Conservation (phyloP, 2,329 filamentous ascomycete genomes). For the Xylaria sp. region DNA sequence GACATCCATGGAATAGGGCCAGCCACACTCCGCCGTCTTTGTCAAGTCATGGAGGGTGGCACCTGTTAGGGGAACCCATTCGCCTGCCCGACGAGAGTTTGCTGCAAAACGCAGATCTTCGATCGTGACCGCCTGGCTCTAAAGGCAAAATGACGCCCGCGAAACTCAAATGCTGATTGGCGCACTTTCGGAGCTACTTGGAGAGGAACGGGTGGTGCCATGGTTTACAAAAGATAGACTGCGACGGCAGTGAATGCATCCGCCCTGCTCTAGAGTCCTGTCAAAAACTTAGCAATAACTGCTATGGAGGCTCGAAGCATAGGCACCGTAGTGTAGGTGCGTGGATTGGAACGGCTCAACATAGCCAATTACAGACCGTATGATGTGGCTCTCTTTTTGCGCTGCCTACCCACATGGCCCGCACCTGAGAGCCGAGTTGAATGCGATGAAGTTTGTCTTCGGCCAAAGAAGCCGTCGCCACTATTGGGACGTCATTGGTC, state of each 20-base stretch:
- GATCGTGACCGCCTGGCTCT: constrained; percentile 29
- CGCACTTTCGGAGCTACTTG: constrained; percentile 9
- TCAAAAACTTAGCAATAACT: constrained; percentile 10
- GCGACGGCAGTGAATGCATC: constrained; percentile 13
- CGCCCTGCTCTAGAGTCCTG: background rate
- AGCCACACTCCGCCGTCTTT: constrained; percentile 22
- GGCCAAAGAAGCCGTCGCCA: constrained; percentile 9
- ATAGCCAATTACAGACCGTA: background rate
- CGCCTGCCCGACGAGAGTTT: constrained; percentile 30
- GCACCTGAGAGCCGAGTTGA: constrained; percentile 16
- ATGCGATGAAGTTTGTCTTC: constrained; percentile 12
- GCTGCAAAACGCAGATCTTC: constrained; percentile 31
- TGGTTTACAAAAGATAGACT: constrained; percentile 18
- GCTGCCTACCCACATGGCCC: constrained; percentile 27
- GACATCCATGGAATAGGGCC: constrained; percentile 20
- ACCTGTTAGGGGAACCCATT: constrained; percentile 21
- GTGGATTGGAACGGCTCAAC: constrained; percentile 4
- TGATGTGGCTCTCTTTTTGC: constrained; percentile 19
- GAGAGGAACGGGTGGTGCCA: constrained; percentile 15
- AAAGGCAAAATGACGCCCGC: constrained; percentile 17
- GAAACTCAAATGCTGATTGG: constrained; percentile 33
- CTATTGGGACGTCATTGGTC: constrained; percentile 25
- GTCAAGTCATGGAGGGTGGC: constrained; percentile 29
- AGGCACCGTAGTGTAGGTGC: background rate
- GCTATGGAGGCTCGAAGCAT: constrained; percentile 13